Evolutionary conservation across 169 alveolate genomes (phyloP).

Genomic region (Sarcocystis neurona): DNA sequence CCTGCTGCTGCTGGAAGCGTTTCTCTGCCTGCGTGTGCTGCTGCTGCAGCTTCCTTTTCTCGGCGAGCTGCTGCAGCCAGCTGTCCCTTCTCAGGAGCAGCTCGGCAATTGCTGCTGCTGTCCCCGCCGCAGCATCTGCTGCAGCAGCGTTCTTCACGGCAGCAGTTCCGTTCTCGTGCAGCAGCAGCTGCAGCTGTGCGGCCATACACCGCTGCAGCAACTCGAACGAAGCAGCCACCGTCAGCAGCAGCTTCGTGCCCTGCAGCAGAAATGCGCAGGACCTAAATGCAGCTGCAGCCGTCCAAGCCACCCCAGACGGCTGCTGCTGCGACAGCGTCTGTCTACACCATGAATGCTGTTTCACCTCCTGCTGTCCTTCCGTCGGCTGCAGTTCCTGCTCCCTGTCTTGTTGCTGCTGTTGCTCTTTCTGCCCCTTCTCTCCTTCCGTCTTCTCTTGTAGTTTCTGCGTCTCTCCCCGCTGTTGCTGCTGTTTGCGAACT

Average conservation of each 20-base stretch:
- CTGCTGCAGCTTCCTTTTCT: too few relatives aligned
- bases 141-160: not conserved
- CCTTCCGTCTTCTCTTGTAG: not conserved
- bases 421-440: too few relatives aligned
- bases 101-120: not conserved
- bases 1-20: too few relatives aligned
- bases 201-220: not conserved
- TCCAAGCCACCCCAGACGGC: too few relatives aligned
- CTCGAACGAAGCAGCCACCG: not conserved
- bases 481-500: not conserved
- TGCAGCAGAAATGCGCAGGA: too few relatives aligned
- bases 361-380: too few relatives aligned
- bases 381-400: too few relatives aligned
- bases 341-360: too few relatives aligned
- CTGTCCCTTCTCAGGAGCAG: slow-evolving; percentile 12
- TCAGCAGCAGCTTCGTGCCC: not conserved
- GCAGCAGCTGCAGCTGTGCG: slow-evolving; percentile 2
- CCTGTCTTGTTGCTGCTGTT: too few relatives aligned
- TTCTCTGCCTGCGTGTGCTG: too few relatives aligned
- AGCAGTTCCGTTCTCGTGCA: not conserved
- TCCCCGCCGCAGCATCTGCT: not conserved
- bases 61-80: not conserved
- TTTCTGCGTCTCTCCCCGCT: not conserved
- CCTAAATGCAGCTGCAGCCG: too few relatives aligned
- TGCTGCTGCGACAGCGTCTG: too few relatives aligned